A percentile compares a stretch with the other conserved stretches of the same genome.
phyloP scores from a whole-genome alignment of 2,329 filamentous ascomycete species.

The Thelonectria olida region DNA sequence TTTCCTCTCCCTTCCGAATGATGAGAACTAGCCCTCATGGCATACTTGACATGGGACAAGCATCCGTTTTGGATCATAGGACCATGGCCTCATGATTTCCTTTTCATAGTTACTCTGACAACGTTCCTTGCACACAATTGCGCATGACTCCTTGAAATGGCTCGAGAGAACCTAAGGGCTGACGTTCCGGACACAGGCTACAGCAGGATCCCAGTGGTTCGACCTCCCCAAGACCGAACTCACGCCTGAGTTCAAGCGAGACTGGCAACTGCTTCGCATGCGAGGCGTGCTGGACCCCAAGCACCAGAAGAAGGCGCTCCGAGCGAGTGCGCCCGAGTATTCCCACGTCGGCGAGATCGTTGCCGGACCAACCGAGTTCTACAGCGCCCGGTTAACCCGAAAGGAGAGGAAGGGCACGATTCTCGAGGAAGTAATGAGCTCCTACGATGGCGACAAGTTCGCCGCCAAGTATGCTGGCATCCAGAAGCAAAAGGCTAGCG shows the following conservation, averaged over 20 bases:
- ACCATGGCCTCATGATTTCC: constrained; percentile 69
- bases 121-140: constrained; percentile 17
- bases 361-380: constrained; percentile 88
- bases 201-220: constrained; percentile 86
- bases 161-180: constrained; percentile 3
- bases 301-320: constrained; percentile 90
- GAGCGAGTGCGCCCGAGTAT: constrained; percentile 74
- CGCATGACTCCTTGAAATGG: not conserved
- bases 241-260: constrained; percentile 86
- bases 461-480: constrained; percentile 89
- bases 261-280: constrained; percentile 90
- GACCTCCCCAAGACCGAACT: constrained; percentile 85
- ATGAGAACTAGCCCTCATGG: constrained; percentile 52
- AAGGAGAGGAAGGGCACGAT: constrained; percentile 90
- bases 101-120: constrained; percentile 81
- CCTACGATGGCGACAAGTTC: constrained; percentile 70
- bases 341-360: constrained; percentile 90
- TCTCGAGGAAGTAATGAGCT: constrained; percentile 78
- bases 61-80: constrained; percentile 52
- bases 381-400: constrained; percentile 80
- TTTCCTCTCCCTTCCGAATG: constrained; percentile 37
- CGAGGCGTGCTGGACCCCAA: constrained; percentile 89
- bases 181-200: constrained; percentile 49
- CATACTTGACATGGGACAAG: constrained; percentile 50
- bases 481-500: constrained; percentile 82